Evolutionary conservation across 805 yeast genomes (phyloP).

Genomic region (Candida hungchunana): DNA sequence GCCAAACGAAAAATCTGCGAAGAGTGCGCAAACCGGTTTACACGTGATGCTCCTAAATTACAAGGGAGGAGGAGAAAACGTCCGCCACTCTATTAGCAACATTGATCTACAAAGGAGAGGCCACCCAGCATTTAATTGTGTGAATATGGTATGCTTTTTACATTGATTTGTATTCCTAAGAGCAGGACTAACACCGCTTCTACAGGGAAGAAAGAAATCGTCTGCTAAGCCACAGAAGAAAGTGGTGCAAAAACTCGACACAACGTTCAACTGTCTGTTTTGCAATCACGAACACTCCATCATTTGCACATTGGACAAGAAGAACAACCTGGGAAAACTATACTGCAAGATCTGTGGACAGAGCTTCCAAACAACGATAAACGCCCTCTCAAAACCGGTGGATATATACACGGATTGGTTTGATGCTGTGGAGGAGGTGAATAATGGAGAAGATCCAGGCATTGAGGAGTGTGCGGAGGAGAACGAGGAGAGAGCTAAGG

Average conservation of each 20-base stretch:
- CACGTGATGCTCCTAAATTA: too few species aligned
- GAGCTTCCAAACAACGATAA: constrained; percentile 82
- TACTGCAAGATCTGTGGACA: constrained; percentile 94
- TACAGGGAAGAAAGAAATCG: constrained; percentile 78
- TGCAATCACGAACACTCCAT: constrained; percentile 96
- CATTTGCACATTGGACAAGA: constrained; percentile 82
- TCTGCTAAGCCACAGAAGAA: constrained; percentile 77
- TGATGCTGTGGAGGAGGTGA: constrained; percentile 82
- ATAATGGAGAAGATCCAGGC: constrained; percentile 32
- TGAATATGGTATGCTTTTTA: too few species aligned
- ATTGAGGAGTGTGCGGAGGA: constrained; percentile 33
- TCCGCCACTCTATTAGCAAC: too few species aligned
- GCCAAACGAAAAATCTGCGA: constrained; percentile 18
- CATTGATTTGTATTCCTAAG: too few species aligned
- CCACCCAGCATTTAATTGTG: too few species aligned
- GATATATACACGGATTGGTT: constrained; percentile 98
- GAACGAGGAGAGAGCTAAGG: constrained; percentile 11
- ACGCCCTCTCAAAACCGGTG: constrained; percentile 75
- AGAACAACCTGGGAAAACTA: constrained; percentile 74
- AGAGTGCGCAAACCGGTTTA: constrained; percentile 4
- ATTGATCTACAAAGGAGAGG: too few species aligned
- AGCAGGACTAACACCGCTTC: too few species aligned
- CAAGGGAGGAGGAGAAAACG: too few species aligned
- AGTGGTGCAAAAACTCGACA: constrained; percentile 73
- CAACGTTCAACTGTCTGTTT: constrained; percentile 84